phyloP scores from a whole-genome alignment of 164 flowering plant species.

The Liquidambar formosana region DNA sequence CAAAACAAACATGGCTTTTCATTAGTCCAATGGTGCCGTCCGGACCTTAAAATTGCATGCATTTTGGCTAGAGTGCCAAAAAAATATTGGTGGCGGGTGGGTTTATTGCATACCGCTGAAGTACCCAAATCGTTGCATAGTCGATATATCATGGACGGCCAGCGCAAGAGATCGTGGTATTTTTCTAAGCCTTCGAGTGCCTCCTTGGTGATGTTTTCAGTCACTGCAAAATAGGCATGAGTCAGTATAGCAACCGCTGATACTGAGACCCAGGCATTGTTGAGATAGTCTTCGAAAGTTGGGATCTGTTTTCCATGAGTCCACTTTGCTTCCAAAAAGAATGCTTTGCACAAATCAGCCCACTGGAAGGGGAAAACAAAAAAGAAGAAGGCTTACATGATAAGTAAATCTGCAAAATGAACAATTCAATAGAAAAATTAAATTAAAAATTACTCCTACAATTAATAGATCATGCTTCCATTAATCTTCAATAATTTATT shows the following conservation, averaged over 20 bases:
- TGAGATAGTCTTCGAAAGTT: conserved; percentile 38
- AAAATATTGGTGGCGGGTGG: too few relatives aligned
- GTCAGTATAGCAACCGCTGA: conserved; percentile 24
- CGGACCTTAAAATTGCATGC: too few relatives aligned
- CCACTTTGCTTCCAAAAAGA: conserved; percentile 49
- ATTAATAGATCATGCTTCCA: too few relatives aligned
- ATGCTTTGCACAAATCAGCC: conserved; percentile 45
- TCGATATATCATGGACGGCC: conserved; percentile 36
- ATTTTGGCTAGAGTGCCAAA: too few relatives aligned
- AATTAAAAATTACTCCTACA: too few relatives aligned
- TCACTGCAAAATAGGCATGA: conserved; percentile 31
- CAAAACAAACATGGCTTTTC: not conserved
- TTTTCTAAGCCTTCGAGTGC: conserved; percentile 15
- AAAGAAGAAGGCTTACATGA: too few relatives aligned
- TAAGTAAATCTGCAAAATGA: too few relatives aligned
- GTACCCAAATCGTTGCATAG: conserved; percentile 41
- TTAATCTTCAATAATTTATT: not conserved
- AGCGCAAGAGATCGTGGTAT: conserved; percentile 22
- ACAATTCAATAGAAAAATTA: too few relatives aligned
- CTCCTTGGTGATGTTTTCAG: not conserved
- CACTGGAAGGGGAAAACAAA: too few relatives aligned
- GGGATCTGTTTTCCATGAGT: conserved; percentile 25
- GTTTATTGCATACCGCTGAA: conserved; percentile 33
- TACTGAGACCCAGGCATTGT: conserved; percentile 38
- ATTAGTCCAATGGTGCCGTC: too few relatives aligned